Evolutionary conservation across 805 yeast species (phyloP), one percentile per base, ranked within the genome.

Genomic region (Yamadazyma phyllophila): DNA sequence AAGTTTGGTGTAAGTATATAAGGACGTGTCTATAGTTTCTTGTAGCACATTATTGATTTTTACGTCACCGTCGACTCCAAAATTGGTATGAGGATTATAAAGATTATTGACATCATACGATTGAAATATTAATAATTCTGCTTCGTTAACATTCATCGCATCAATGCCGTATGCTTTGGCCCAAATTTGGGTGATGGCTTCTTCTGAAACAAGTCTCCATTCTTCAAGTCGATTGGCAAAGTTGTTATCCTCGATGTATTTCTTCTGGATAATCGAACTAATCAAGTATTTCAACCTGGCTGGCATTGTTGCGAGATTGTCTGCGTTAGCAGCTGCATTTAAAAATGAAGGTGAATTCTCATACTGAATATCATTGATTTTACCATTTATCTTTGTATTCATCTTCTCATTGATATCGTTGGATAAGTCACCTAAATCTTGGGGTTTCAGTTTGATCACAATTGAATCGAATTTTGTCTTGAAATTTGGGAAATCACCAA

Each of bases 151-250:
- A 53, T 74, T 67, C 61, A 80, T 51, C 52, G 82, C 73, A 39
- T 71, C 69, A 53, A 85, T 59, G n/a, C 81, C 75, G 55, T 69
- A 73, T 60, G 85, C 65, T 49, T 64, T 61, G 39, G 78, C 67
- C 88, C 87, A 75, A 36, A 75, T 69, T 45, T 66, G 64, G 12
- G 81, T 73, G 3, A 73, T 67, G 2, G 72, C 57, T 53, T 83
- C 88, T 58, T 85, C 92, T 4, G 88, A 76, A 5, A 84, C 71
- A 17, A 83, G 61, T 17, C 68, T 65, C 90, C 90, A 85, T 16
- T 51, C 49, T 14, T 41, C 36, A 3, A 36, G 10, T 5, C 7
- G 4, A 34, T 31, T 20, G n/a, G 4, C 17, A 34, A 32, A 36
- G 15, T 42, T 20, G 20, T 26, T 14, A 55, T 50, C 33, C 36